Conservation (phyloP, 2,329 filamentous ascomycete genomes). For the Pseudogymnoascus sp. region DNA sequence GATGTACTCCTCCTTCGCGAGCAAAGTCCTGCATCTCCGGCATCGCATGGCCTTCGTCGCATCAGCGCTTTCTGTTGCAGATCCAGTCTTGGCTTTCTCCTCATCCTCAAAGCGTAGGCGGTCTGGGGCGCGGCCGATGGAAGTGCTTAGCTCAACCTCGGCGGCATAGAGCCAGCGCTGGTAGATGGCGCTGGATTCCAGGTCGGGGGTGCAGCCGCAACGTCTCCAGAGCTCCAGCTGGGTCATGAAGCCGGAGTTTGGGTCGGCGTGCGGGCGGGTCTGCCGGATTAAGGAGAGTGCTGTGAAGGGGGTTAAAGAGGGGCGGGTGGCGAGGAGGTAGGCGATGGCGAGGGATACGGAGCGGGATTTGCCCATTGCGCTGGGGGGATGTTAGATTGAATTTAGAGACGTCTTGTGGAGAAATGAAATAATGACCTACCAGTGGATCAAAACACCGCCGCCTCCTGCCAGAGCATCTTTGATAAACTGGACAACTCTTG, state of each 20-base stretch:
- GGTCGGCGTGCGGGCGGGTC: slow-evolving; percentile 69
- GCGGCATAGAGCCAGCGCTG: slow-evolving; percentile 66
- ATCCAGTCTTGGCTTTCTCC: slow-evolving; percentile 33
- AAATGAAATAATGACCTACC: slow-evolving; percentile 41
- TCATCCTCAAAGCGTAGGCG: slow-evolving; percentile 78
- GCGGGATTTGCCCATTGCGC: slow-evolving; percentile 92
- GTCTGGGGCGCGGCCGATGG: slow-evolving; percentile 68
- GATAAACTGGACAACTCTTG: slow-evolving; percentile 73
- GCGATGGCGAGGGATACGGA: slow-evolving; percentile 78
- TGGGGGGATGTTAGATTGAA: slow-evolving; percentile 33
- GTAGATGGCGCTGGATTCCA: slow-evolving; percentile 65
- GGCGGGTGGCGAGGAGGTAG: slow-evolving; percentile 67
- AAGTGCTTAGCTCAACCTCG: slow-evolving; percentile 58
- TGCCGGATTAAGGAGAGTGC: slow-evolving; percentile 63
- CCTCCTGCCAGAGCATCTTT: slow-evolving; percentile 58
- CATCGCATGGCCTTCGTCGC: slow-evolving; percentile 58
- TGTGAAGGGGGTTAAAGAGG: slow-evolving; percentile 36
- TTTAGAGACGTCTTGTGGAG: neutral
- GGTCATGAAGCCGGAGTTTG: slow-evolving; percentile 83
- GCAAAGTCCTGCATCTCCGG: slow-evolving; percentile 66
- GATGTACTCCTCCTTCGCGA: slow-evolving; percentile 36
- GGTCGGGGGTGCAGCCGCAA: slow-evolving; percentile 68
- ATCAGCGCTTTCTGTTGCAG: slow-evolving; percentile 16
- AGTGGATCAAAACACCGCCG: slow-evolving; percentile 60
- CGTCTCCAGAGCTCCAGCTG: slow-evolving; percentile 81